These are phyloP conservation scores for Penicillium sp. DNA, from an alignment of 2,329 filamentous ascomycete genomes.

Conservation along the genomic window DNA sequence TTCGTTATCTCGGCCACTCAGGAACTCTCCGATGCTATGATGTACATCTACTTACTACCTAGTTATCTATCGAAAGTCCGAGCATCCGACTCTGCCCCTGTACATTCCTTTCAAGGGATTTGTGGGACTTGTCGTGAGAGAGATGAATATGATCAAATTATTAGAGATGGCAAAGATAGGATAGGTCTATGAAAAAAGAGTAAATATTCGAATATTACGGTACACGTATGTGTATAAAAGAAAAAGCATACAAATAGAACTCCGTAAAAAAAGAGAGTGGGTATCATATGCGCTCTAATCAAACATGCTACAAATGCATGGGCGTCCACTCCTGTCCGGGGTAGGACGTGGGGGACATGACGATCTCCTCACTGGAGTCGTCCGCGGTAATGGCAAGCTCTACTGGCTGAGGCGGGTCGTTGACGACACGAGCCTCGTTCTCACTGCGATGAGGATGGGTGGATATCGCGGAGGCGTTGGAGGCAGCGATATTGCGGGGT, in stretches of 20 bases:
- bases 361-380: constrained; percentile 46
- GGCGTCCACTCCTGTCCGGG: constrained; percentile 51
- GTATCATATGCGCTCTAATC: constrained; percentile 1
- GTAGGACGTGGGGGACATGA: constrained; percentile 52
- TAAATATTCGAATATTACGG: neutral
- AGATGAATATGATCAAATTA: neutral
- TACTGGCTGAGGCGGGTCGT: constrained; percentile 29
- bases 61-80: neutral
- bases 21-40: too few species aligned
- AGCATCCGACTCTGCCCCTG: neutral
- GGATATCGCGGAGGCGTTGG: constrained; percentile 11
- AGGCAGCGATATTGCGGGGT: constrained; percentile 7
- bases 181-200: neutral
- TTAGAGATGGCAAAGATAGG: neutral
- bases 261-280: neutral
- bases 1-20: too few species aligned
- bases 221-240: neutral
- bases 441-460: constrained; percentile 24
- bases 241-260: neutral
- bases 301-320: constrained; percentile 14
- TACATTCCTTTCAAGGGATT: too few species aligned
- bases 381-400: constrained; percentile 38
- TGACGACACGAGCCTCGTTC: constrained; percentile 21
- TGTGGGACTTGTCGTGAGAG: too few species aligned
- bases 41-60: too few species aligned